Evolutionary conservation across 805 yeast genomes (phyloP).

Genomic region (Teunomyces gatunensis): DNA sequence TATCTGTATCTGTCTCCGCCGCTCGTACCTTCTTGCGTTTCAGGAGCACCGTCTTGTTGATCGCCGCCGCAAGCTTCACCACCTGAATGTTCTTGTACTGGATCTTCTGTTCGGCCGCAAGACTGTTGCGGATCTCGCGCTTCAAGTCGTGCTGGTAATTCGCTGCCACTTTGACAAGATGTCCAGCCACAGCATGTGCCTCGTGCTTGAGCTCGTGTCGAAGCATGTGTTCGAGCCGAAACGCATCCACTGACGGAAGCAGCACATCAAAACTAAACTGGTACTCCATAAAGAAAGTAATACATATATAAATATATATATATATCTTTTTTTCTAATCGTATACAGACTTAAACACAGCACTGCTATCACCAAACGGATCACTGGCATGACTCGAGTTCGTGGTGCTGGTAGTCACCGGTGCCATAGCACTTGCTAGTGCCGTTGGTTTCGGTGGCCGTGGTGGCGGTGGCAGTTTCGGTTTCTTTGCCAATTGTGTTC

Average conservation of each 20-base stretch:
- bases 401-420: slow-evolving; percentile 19
- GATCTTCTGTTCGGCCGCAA: slow-evolving; percentile 38
- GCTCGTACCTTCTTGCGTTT: slow-evolving; percentile 7
- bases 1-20: slow-evolving; percentile 6
- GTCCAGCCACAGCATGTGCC: slow-evolving; percentile 26
- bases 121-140: slow-evolving; percentile 29
- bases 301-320: neutral
- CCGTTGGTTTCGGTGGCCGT: slow-evolving; percentile 24
- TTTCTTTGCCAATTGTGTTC: slow-evolving; percentile 6
- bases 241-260: slow-evolving; percentile 29
- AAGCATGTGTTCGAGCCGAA: slow-evolving; percentile 31
- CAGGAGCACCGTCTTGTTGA: neutral
- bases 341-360: slow-evolving; percentile 16
- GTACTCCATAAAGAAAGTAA: slow-evolving; percentile 5
- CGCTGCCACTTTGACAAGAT: slow-evolving; percentile 24
- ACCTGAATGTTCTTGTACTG: slow-evolving; percentile 39
- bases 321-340: slow-evolving; percentile 10
- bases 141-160: slow-evolving; percentile 38
- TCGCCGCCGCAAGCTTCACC: slow-evolving; percentile 19
- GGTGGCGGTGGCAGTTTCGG: slow-evolving; percentile 24
- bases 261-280: slow-evolving; percentile 11
- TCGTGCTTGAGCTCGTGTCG: slow-evolving; percentile 23
- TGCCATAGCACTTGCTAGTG: slow-evolving; percentile 5
- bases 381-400: slow-evolving; percentile 26
- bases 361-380: slow-evolving; percentile 40